Percentiles rank a stretch among this genome's conserved stretches.
Conservation (phyloP, 2,329 filamentous ascomycete species). For the Trichoderma aggressivum region DNA sequence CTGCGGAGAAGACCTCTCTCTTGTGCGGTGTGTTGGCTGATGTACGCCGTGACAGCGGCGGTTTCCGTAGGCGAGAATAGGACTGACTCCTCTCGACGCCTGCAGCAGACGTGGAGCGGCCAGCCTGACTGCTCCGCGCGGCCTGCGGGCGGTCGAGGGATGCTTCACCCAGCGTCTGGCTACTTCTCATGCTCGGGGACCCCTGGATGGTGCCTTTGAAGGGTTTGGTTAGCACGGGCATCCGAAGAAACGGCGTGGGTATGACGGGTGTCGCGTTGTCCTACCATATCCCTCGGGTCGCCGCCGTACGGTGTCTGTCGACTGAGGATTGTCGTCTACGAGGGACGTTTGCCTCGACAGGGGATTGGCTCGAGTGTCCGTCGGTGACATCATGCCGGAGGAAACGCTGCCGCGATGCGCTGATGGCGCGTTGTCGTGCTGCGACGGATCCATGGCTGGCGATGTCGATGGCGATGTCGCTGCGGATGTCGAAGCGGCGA, state of each 20-base stretch:
- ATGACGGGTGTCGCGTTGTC: conserved; percentile 19
- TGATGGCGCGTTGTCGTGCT: conserved; percentile 33
- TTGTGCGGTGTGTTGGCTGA: conserved; percentile 78
- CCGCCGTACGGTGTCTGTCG: conserved; percentile 58
- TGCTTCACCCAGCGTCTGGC: conserved; percentile 35
- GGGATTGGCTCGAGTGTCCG: conserved; percentile 44
- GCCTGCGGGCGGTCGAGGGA: conserved; percentile 35
- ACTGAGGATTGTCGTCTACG: conserved; percentile 48
- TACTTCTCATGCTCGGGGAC: conserved; percentile 27
- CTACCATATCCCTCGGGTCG: conserved; percentile 58
- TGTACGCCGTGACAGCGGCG: conserved; percentile 66
- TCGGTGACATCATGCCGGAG: conserved; percentile 44
- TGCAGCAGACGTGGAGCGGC: conserved; percentile 41
- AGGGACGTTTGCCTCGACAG: conserved; percentile 35
- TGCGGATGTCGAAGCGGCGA: not conserved
- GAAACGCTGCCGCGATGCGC: conserved; percentile 37
- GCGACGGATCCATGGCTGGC: conserved; percentile 44
- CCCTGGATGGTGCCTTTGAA: conserved; percentile 28
- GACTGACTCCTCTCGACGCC: conserved; percentile 47
- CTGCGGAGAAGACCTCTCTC: conserved; percentile 83
- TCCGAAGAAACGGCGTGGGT: not conserved
- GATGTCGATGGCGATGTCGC: conserved; percentile 16
- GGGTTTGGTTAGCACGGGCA: conserved; percentile 1
- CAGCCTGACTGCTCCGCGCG: conserved; percentile 31
- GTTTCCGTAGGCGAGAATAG: conserved; percentile 61